Conservation (phyloP, 139 green algal genomes). For the Chlamydomonas sp. region DNA sequence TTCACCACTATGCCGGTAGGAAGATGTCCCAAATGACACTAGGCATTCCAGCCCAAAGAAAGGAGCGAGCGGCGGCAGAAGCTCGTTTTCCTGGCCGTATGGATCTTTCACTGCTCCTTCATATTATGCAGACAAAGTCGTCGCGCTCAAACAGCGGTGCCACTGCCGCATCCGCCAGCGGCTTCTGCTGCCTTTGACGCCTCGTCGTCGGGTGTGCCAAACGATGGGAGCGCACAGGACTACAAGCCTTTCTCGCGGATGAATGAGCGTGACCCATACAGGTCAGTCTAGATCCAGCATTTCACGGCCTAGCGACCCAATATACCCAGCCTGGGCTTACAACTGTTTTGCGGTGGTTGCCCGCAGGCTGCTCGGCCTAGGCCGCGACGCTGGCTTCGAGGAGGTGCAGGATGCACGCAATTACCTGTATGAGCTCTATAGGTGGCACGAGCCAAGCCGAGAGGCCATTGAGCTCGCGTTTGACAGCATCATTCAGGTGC, state of each 20-base stretch:
- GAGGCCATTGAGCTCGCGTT: constrained; percentile 90
- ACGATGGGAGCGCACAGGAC: background rate
- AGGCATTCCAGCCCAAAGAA: too few relatives aligned
- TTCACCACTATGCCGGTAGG: background rate
- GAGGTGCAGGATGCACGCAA: constrained; percentile 86
- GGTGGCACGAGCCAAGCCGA: constrained; percentile 75
- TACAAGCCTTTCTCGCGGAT: constrained; percentile 74
- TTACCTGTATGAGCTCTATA: constrained; percentile 84
- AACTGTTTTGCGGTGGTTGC: background rate
- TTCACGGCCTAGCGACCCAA: too few relatives aligned
- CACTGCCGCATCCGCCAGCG: background rate
- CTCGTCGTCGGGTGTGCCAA: background rate
- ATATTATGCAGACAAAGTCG: background rate
- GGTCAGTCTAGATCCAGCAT: constrained; percentile 37
- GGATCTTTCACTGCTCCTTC: background rate
- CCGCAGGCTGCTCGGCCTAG: constrained; percentile 75
- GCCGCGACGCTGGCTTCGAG: constrained; percentile 78
- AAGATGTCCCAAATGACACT: too few relatives aligned
- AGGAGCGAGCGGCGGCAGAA: background rate
- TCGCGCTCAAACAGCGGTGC: background rate
- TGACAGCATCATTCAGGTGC: constrained; percentile 76
- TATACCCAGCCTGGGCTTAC: too few relatives aligned
- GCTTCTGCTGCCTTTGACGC: constrained; percentile 32
- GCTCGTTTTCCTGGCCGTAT: constrained; percentile 14
- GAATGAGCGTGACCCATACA: constrained; percentile 82